phyloP scores from a whole-genome alignment of 129 eudicot genomes.

The Centrapalus pauciflorus region DNA sequence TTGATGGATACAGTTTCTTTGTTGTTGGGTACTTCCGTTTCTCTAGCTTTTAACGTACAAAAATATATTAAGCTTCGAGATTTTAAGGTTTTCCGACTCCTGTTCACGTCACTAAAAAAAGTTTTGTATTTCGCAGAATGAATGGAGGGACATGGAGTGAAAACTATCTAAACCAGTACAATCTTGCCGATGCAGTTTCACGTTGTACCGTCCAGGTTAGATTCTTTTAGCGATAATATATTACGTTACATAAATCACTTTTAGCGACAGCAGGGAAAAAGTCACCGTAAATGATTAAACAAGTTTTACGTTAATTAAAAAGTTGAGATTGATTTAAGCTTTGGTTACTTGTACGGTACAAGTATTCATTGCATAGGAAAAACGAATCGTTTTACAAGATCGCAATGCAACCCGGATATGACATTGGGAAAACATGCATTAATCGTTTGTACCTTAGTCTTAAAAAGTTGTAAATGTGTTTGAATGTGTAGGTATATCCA shows the following conservation, averaged over 20 bases:
- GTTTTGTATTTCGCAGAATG: constrained; percentile 49
- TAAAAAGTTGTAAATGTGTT: not conserved
- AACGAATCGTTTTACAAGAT: not conserved
- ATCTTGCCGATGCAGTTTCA: constrained; percentile 59
- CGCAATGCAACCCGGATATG: not conserved
- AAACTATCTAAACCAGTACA: constrained; percentile 43
- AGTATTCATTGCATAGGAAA: not conserved
- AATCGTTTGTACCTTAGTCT: not conserved
- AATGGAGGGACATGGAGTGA: constrained; percentile 64
- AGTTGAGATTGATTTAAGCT: not conserved
- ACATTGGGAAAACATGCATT: not conserved
- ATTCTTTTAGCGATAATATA: not conserved
- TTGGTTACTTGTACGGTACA: not conserved
- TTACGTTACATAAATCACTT: no score
- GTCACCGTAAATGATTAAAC: no score
- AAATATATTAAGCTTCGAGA: no score
- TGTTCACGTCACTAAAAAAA: not conserved
- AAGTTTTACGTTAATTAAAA: no score
- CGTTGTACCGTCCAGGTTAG: constrained; percentile 71
- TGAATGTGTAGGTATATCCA: constrained; percentile 69
- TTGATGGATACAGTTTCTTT: constrained; percentile 82
- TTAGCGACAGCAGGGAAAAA: no score
- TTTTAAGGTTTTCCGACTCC: not conserved
- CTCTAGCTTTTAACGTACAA: not conserved
- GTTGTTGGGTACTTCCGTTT: constrained; percentile 65